phyloP scores from a whole-genome alignment of 2,329 filamentous ascomycete genomes.

The Rachicladosporium sp. region DNA sequence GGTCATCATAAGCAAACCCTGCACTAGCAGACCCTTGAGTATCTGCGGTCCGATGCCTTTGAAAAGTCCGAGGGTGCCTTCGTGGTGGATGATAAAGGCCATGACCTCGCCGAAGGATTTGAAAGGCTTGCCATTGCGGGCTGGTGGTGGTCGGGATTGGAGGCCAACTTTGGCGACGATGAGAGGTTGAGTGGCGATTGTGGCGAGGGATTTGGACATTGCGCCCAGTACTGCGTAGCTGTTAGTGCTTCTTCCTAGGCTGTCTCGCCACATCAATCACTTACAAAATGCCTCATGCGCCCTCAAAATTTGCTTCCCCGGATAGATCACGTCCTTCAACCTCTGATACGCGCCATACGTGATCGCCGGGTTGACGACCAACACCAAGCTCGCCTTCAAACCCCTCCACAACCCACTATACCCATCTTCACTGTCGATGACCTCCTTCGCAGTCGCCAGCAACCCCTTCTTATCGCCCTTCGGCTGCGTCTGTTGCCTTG shows the following conservation, averaged over 20 bases:
- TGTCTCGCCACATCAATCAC: no score
- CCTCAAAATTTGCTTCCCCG: conserved; percentile 60
- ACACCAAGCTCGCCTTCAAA: conserved; percentile 84
- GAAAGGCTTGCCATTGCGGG: conserved; percentile 79
- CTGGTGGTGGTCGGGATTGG: conserved; percentile 80
- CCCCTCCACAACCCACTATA: conserved; percentile 85
- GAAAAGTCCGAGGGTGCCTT: conserved; percentile 74
- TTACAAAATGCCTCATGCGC: conserved; percentile 84
- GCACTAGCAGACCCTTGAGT: conserved; percentile 80
- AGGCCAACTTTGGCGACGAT: conserved; percentile 97
- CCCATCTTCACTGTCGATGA: conserved; percentile 82
- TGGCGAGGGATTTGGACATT: conserved; percentile 84
- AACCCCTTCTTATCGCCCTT: conserved; percentile 77
- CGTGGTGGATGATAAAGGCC: conserved; percentile 80
- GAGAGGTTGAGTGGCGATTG: conserved; percentile 81
- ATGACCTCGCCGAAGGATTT: conserved; percentile 90
- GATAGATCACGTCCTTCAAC: conserved; percentile 64
- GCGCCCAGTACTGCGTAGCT: conserved; percentile 59
- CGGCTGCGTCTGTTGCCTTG: conserved; percentile 83
- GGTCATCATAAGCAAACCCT: conserved; percentile 97
- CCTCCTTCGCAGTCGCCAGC: conserved; percentile 75
- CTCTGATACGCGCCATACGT: conserved; percentile 96
- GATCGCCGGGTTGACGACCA: conserved; percentile 93
- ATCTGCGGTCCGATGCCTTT: conserved; percentile 95
- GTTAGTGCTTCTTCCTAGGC: no score